Conservation (phyloP, 495 filamentous ascomycete genomes). For the Aspergillus ellipticus region DNA sequence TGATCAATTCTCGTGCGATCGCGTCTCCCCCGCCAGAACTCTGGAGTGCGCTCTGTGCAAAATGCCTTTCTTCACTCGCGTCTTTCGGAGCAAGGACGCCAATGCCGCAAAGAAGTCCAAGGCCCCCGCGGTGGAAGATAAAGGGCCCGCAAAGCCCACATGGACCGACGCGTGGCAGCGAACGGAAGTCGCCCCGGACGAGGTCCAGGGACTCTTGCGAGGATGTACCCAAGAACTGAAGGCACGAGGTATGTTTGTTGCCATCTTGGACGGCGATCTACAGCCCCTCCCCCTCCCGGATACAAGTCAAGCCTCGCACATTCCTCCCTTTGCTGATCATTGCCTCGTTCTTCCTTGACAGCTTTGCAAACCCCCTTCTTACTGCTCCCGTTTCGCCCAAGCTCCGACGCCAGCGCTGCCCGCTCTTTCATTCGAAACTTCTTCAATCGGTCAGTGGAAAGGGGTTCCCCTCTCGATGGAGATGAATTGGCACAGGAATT, state of each 20-base stretch:
- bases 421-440: conserved; percentile 91
- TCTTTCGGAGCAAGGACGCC: conserved; percentile 68
- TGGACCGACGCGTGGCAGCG: conserved; percentile 91
- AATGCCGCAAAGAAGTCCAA: conserved; percentile 57
- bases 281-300: neutral
- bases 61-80: conserved; percentile 67
- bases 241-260: conserved; percentile 69
- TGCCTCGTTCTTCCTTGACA: conserved; percentile 31
- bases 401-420: conserved; percentile 84
- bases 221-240: conserved; percentile 90
- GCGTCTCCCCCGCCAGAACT: conserved; percentile 16
- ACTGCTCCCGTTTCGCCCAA: conserved; percentile 92
- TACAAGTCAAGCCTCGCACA: conserved; percentile 12
- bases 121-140: conserved; percentile 42
- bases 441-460: conserved; percentile 60
- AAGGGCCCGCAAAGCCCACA: conserved; percentile 60
- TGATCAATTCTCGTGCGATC: neutral
- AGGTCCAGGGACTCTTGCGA: conserved; percentile 81
- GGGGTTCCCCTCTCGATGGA: conserved; percentile 52
- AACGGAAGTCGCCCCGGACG: conserved; percentile 81
- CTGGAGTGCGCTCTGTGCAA: conserved; percentile 14
- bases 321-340: conserved; percentile 36
- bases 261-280: conserved; percentile 15
- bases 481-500: conserved; percentile 78
- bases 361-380: conserved; percentile 89